Base-by-base conservation (phyloP, 1,139 yeast genomes). In the Saccharomycopsis phalli region DNA sequence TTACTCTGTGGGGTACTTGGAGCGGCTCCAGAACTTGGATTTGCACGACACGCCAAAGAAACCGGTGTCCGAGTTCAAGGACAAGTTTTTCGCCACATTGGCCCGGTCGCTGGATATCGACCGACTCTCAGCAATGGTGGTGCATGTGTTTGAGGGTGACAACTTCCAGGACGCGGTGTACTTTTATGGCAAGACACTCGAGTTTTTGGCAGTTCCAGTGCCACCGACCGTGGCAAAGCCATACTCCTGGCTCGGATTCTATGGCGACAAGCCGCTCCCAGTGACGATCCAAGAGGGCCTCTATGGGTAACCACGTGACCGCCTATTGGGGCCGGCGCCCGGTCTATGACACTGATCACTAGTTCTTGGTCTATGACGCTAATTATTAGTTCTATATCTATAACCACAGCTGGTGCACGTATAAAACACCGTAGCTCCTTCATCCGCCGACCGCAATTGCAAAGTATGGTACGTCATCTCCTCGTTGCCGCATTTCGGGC, bases 391-490 rank as follows among this genome's bases (percentile, higher is more conserved):
- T 68, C 96, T 81, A 68, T 83, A 88, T 56, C 86, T 76, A 69
- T 88, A 86, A 34, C 91, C 91, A 69, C 99, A 91, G 38, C 73
- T 66, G 2, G 94, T 81, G 68, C 98, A 91, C 1, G 98, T 88
- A 64, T 91, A 93, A 59, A 91, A 93, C 25, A 82, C 93, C 4
- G 94, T 82, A 23, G 93, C 93, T 69, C 98, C 99, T 71, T 91
- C 99, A 71, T 91, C 99, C 2, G 98, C 99, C 41, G 95, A 83
- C 66, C 99, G 76, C 53, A 91, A 72, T 63, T 91, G 99, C 53
- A 91, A 68, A 7, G 98, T 91, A 58, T 91, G 96, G 61, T 91
- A 91, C 58, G 81, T 91, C 98, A 93, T 93, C 62, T 91, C 96
- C 55, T 91, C 96, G 61, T 88, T 75, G 38, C 95, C 96, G 74